Evolutionary conservation across 805 yeast species (phyloP), one percentile per base, ranked within the genome.

Genomic region (Wickerhamiella shivajii): DNA sequence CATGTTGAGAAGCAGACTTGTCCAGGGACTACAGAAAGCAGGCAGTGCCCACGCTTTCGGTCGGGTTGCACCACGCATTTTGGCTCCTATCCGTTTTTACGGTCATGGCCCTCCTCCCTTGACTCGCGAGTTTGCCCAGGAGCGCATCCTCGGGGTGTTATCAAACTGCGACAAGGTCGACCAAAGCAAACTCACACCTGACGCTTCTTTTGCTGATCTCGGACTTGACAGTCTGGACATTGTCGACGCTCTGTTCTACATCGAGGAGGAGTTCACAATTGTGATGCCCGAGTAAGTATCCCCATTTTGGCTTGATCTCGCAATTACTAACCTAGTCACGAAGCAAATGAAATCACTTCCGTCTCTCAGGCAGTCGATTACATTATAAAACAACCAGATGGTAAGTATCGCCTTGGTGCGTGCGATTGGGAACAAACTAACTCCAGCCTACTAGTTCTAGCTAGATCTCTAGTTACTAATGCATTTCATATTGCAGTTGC

Each of bases 231-330:
- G 94, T 4, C 67, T 87, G 47, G 98, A 87, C 52, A 77, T 87
- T 42, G 94, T 85, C 39, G 98, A 87, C 61, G 87, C 90, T 34
- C 67, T 90, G 43, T 93, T 87, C 61, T 93, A 92, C 38, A 74
- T 90, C 50, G 98, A 87, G 64, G 95, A 84, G 65, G 85, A 75
- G 55, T 76, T 76, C 46, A 61, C 61, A 29, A 53, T 64, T 38
- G 56, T 42, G 41, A 53, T 53, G 49, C 46, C 47, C 12, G 47
- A 46, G 37, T 24, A 21, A 22, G 37, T 24, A 15, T 23, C n/a
- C 18, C 8, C 10, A 9, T 24, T 13, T 12, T 12, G 13, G 7
- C 13, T 12, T 22, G n/a, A 11, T 12, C 16, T 6, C 27, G 11
- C 8, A 25, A 10, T 11, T 15, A 33, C 36, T 33, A 34, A 34